phyloP scores from a whole-genome alignment of 768 basidiomycete species.

The Pleurotus citrinopileatus region DNA sequence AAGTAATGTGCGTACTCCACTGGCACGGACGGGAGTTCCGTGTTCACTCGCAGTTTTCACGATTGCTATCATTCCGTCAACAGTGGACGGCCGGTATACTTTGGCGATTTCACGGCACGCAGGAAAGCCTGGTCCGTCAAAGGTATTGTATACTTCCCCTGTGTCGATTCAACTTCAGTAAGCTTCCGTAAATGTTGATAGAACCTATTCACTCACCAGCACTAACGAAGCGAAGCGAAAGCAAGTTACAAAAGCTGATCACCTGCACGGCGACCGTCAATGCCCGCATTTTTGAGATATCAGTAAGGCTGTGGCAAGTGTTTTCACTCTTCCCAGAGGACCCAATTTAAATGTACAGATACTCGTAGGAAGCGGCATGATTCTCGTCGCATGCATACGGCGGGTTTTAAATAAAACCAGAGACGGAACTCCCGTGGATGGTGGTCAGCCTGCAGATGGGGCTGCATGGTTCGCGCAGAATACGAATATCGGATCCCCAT shows the following conservation, averaged over 20 bases:
- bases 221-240: not conserved
- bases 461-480: too few relatives aligned
- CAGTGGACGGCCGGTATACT: slow-evolving; percentile 28
- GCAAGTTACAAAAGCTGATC: not conserved
- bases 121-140: slow-evolving; percentile 32
- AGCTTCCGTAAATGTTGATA: not conserved
- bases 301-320: too few relatives aligned
- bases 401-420: too few relatives aligned
- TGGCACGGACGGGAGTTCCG: slow-evolving; percentile 29
- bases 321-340: too few relatives aligned
- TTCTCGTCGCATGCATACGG: too few relatives aligned
- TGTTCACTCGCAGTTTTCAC: slow-evolving; percentile 28
- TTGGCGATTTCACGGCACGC: slow-evolving; percentile 28
- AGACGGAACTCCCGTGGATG: too few relatives aligned
- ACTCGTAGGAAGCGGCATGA: too few relatives aligned
- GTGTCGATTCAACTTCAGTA: not conserved
- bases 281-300: not conserved
- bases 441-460: too few relatives aligned
- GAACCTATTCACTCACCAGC: not conserved
- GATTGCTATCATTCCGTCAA: slow-evolving; percentile 28
- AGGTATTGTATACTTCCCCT: slow-evolving; percentile 30
- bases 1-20: slow-evolving; percentile 24
- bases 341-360: too few relatives aligned
- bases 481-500: too few relatives aligned
- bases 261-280: not conserved